These are phyloP conservation scores for Fusarium pseudonygamai DNA, from an alignment of 2,329 filamentous ascomycete species.

Conservation along the genomic window DNA sequence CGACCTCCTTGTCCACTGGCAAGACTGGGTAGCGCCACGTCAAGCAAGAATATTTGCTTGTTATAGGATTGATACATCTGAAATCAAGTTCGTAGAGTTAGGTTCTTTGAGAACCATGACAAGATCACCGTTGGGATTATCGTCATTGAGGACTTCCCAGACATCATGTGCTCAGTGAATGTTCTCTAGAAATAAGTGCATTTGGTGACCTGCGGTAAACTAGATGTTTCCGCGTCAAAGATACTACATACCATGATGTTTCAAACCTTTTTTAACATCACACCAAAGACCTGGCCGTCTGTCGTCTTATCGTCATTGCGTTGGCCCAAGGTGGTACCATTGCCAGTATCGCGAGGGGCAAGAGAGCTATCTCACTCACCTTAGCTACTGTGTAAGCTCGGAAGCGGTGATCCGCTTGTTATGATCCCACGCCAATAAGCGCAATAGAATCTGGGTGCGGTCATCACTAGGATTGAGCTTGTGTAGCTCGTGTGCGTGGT, in stretches of 20 bases:
- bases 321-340: neutral
- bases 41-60: neutral
- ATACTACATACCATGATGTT: neutral
- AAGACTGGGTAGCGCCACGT: too few species aligned
- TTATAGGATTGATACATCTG: neutral
- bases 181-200: neutral
- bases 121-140: neutral
- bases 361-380: neutral
- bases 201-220: neutral
- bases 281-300: neutral
- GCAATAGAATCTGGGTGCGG: conserved; percentile 33
- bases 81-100: neutral
- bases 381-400: neutral
- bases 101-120: neutral
- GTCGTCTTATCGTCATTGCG: neutral
- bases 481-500: conserved; percentile 7
- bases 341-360: neutral
- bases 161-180: neutral
- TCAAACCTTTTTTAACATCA: neutral
- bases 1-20: neutral
- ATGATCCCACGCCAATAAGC: conserved; percentile 36
- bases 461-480: conserved; percentile 40
- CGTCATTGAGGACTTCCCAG: neutral
- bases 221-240: neutral
- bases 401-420: conserved; percentile 30